Evolutionary conservation across 768 basidiomycete genomes (phyloP), one percentile per base, ranked within the genome.

Genomic region (Collybia sordida): DNA sequence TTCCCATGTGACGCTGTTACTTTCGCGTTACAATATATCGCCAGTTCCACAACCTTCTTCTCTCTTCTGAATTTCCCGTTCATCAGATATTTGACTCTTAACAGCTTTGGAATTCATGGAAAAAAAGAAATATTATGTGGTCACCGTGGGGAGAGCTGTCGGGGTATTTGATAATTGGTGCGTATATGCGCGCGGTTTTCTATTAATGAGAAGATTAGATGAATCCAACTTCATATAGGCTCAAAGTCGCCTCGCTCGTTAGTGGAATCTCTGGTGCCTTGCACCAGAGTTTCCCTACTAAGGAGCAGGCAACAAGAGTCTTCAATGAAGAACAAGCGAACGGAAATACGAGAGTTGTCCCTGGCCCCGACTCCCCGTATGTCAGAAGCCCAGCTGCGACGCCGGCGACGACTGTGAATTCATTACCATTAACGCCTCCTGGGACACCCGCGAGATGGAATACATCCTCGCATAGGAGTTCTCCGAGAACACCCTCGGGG

Each of bases 241-340:
- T 73, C 8, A 73, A 79, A 57, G 72, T 69, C 15, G 68, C 63
- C 1, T 70, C 74, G 6, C 66, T 75, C 45, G 74, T 78, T 9
- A 71, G 57, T 45, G 67, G 72, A 3, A 68, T 81, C 8, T 64
- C 74, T 7, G 72, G 71, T 27, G 62, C 77, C 2, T 52, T 74
- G 5, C 60, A 71, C 54, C 71, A 82, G 50, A 65, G 75, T 39
- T 82, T 77, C 54, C 7, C 50, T 2, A 67, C 74, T 3, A 56
- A 73, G 52, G 72, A 66, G 23, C 72, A 80, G 52, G 81, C 81
- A 0, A 28, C 38, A 18, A 53, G 56, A 5, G 60, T 58, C 39
- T 75, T 72, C 56, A 42, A 54, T 3, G 52, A 62, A 45, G 70
- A 61, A 36, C 45, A 50, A 23, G 47, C 50, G 3, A 61, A 54